Evolutionary conservation across 2,329 filamentous ascomycete species (phyloP).

Genomic region (Pyricularia pennisetigena): DNA sequence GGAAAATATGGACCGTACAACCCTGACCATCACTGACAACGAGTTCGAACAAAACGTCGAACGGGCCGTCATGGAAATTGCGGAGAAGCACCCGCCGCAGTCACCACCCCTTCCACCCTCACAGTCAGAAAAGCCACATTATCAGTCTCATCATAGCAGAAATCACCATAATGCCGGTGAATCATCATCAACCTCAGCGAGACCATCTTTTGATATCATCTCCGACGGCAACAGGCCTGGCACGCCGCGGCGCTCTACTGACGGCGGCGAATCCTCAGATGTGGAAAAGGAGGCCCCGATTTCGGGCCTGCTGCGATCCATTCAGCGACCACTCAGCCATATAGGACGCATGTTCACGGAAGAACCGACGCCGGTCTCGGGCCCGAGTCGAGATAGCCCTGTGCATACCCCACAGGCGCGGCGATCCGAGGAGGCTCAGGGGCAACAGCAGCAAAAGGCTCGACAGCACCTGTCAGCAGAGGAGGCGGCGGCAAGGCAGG

Average conservation of each 20-base stretch:
- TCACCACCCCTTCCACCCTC: constrained; percentile 33
- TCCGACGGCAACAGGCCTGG: constrained; percentile 15
- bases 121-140: constrained; percentile 33
- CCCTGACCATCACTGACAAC: constrained; percentile 83
- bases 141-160: constrained; percentile 8
- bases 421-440: neutral
- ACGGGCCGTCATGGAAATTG: constrained; percentile 87
- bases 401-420: constrained; percentile 20
- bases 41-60: constrained; percentile 98
- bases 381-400: constrained; percentile 18
- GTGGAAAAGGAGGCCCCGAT: constrained; percentile 71
- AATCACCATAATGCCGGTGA: constrained; percentile 9
- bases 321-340: constrained; percentile 81
- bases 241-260: constrained; percentile 43
- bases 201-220: constrained; percentile 32
- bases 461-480: constrained; percentile 51
- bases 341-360: constrained; percentile 93
- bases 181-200: constrained; percentile 39
- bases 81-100: constrained; percentile 66
- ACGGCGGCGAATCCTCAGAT: constrained; percentile 27
- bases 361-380: constrained; percentile 29
- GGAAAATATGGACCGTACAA: constrained; percentile 90
- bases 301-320: constrained; percentile 74
- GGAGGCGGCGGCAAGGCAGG: constrained; percentile 82
- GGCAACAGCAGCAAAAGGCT: constrained; percentile 21